Evolutionary conservation across 2,329 filamentous ascomycete species (phyloP).

Genomic region (Myotisia sp.): DNA sequence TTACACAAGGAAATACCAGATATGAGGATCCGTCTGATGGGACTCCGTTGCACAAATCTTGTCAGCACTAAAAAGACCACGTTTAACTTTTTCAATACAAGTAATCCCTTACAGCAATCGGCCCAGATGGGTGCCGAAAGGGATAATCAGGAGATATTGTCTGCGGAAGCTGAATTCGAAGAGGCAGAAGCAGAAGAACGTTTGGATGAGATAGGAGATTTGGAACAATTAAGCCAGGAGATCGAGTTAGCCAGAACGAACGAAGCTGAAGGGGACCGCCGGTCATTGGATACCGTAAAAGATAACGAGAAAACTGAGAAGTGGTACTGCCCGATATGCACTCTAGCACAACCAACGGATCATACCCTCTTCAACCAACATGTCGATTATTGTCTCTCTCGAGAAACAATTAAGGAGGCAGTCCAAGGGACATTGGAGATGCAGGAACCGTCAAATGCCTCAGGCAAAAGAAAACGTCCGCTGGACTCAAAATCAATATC

Average conservation of each 20-base stretch:
- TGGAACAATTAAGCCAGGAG: constrained; percentile 50
- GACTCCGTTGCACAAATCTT: constrained; percentile 73
- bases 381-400: constrained; percentile 80
- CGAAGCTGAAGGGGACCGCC: constrained; percentile 17
- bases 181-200: constrained; percentile 43
- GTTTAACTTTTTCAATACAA: constrained; percentile 66
- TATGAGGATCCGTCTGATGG: constrained; percentile 73
- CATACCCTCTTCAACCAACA: constrained; percentile 77
- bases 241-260: constrained; percentile 7
- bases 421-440: constrained; percentile 41
- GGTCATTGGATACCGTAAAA: constrained; percentile 1
- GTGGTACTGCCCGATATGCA: constrained; percentile 85
- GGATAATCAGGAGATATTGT: constrained; percentile 1
- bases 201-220: constrained; percentile 46
- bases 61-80: constrained; percentile 72
- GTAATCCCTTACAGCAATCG: too few species aligned
- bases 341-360: constrained; percentile 57
- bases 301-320: constrained; percentile 7
- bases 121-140: not conserved
- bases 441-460: constrained; percentile 10
- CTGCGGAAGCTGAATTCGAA: constrained; percentile 10
- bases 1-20: constrained; percentile 69
- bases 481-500: not conserved
- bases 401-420: constrained; percentile 70
- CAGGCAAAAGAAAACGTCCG: too few species aligned